Conservation (phyloP, 345 rosid genomes). For the Rhizophora apiculata region DNA sequence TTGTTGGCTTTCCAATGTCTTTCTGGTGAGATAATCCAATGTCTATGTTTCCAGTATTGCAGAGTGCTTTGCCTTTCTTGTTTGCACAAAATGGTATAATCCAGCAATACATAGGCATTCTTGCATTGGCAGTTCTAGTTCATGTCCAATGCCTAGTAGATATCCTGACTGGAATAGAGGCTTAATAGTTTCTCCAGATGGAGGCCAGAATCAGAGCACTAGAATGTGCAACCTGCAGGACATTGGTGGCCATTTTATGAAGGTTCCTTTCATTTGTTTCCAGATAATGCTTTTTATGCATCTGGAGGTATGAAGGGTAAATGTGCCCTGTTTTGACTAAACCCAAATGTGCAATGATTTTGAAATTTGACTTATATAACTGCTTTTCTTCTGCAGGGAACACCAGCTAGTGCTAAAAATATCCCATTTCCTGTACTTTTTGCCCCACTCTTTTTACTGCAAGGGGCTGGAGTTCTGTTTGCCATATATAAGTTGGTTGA, state of each 20-base stretch:
- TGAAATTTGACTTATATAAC: slow-evolving; percentile 6
- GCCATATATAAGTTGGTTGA: slow-evolving; percentile 61
- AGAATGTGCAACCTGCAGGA: slow-evolving; percentile 72
- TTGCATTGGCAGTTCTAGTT: slow-evolving; percentile 45
- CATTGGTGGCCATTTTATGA: slow-evolving; percentile 90
- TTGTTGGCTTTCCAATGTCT: not conserved
- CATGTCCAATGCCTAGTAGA: slow-evolving; percentile 50
- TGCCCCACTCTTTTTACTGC: slow-evolving; percentile 66
- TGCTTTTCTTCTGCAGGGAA: slow-evolving; percentile 49
- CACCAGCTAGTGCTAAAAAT: slow-evolving; percentile 63
- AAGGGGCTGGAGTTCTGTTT: slow-evolving; percentile 78
- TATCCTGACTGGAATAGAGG: slow-evolving; percentile 75
- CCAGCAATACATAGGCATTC: slow-evolving; percentile 77
- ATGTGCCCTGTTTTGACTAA: not conserved
- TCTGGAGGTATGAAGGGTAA: slow-evolving; percentile 57
- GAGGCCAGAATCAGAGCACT: slow-evolving; percentile 42
- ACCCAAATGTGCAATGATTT: not conserved
- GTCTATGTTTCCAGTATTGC: slow-evolving; percentile 59
- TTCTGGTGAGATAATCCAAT: slow-evolving; percentile 12
- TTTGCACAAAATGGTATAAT: slow-evolving; percentile 83
- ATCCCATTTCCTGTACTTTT: slow-evolving; percentile 53
- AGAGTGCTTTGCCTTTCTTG: slow-evolving; percentile 90
- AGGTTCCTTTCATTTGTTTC: slow-evolving; percentile 64
- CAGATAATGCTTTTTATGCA: slow-evolving; percentile 84
- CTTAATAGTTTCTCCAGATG: slow-evolving; percentile 53